Evolutionary conservation across 2,329 filamentous ascomycete genomes (phyloP), one percentile per base, ranked within the genome.

Genomic region (Trichoderma koningii): DNA sequence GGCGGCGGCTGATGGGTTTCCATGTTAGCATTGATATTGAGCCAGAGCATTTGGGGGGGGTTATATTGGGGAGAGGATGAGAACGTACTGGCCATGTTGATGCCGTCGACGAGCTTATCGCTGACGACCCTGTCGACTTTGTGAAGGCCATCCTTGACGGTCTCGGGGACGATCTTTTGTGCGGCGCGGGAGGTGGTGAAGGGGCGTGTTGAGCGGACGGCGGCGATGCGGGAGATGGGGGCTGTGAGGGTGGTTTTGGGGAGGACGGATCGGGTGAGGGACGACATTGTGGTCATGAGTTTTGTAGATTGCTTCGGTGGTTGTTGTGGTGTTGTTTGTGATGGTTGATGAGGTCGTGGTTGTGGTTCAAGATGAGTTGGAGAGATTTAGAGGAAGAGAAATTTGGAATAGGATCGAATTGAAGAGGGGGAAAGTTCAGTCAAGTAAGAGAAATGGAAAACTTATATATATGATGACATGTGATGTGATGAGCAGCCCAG

Each of bases 61-160:
- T 28, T 3, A 28, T 28, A 28, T n/a, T n/a, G n/a, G n/a, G n/a
- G n/a, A n/a, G n/a, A n/a, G n/a, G n/a, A n/a, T n/a, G n/a, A n/a
- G n/a, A n/a, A n/a, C n/a, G 66, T 79, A 88, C 87, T 75, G 55
- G 83, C 82, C 53, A 79, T 77, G 69, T 89, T 80, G 72, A 89
- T 86, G 17, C 85, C 85, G 45, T 85, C 83, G 30, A 88, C 83
- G 19, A 89, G 72, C 73, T 86, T 88, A 73, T 87, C 83, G 66
- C 83, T 82, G 48, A 89, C 84, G 56, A 78, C 80, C 34, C 85
- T 80, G 76, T 89, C 85, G 6, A 87, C 84, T 6, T 76, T 77
- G 76, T 88, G 87, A 65, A 85, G 75, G 3, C 81, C 81, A 67
- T 89, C 85, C 76, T 88, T 89, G 70, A 84, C 82, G 0, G 80